A percentile compares a stretch with the other conserved stretches of the same genome.
phyloP scores from a whole-genome alignment of 495 filamentous ascomycete genomes.

The Penicillium egyptiacum region DNA sequence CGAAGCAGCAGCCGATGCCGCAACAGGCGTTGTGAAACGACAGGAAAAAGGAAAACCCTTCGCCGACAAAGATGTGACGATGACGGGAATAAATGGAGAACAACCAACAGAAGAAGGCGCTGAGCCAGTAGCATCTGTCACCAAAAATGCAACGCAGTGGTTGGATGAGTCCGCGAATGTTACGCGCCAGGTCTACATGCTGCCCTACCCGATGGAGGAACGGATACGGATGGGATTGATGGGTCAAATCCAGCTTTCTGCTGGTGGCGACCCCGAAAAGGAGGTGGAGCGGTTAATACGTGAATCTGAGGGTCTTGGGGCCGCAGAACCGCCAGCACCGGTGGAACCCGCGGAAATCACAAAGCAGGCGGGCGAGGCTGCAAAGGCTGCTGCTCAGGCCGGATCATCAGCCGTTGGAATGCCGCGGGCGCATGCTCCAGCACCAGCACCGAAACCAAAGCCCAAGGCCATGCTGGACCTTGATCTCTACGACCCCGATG shows the following conservation, averaged over 20 bases:
- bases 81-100: constrained; percentile 33
- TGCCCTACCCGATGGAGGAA: constrained; percentile 50
- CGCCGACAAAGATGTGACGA: constrained; percentile 31
- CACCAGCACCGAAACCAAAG: constrained; percentile 38
- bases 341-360: constrained; percentile 23
- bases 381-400: constrained; percentile 39
- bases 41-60: constrained; percentile 15
- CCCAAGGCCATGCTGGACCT: constrained; percentile 44
- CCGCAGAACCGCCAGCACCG: constrained; percentile 29
- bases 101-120: constrained; percentile 21
- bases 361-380: constrained; percentile 35
- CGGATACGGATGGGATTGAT: constrained; percentile 50
- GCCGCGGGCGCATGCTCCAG: constrained; percentile 21
- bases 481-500: constrained; percentile 49
- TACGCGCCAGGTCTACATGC: constrained; percentile 46
- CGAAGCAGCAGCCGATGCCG: constrained; percentile 48
- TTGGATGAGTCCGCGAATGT: constrained; percentile 46
- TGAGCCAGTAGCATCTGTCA: constrained; percentile 43
- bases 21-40: constrained; percentile 25
- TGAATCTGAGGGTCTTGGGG: constrained; percentile 42
- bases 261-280: constrained; percentile 38
- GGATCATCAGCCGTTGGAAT: constrained; percentile 29
- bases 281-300: constrained; percentile 46
- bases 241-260: constrained; percentile 46
- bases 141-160: constrained; percentile 47